Evolutionary conservation across 2,329 filamentous ascomycete species (phyloP).

Genomic region (Lithohypha guttulata): DNA sequence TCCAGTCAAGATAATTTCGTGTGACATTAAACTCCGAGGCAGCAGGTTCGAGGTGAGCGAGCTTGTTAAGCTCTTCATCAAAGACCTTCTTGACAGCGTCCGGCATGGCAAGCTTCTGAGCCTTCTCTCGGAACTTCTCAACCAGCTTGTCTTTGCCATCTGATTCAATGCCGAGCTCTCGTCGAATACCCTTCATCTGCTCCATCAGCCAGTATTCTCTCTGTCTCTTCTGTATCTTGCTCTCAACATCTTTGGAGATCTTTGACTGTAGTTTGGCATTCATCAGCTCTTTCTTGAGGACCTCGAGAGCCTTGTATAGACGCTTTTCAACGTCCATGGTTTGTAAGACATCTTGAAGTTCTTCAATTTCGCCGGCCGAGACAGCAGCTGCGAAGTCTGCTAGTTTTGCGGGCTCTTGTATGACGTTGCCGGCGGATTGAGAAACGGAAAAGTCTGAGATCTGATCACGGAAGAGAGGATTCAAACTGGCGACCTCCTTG

Average conservation of each 20-base stretch:
- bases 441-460: conserved; percentile 96
- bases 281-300: conserved; percentile 97
- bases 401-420: conserved; percentile 85
- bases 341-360: conserved; percentile 83
- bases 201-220: conserved; percentile 98
- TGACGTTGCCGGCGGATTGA: conserved; percentile 87
- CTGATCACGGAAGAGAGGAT: conserved; percentile 90
- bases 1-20: conserved; percentile 95
- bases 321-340: conserved; percentile 86
- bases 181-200: conserved; percentile 96
- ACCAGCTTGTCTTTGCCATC: conserved; percentile 98
- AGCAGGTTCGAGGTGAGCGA: conserved; percentile 86
- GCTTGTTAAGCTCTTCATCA: conserved; percentile 94
- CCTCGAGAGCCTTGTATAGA: conserved; percentile 78
- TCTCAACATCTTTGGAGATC: conserved; percentile 95
- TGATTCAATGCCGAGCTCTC: conserved; percentile 90
- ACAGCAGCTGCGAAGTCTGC: conserved; percentile 96
- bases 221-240: conserved; percentile 92
- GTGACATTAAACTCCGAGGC: conserved; percentile 99
- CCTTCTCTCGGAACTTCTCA: conserved; percentile 95
- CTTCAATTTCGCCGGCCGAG: conserved; percentile 81
- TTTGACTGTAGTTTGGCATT: conserved; percentile 95
- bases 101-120: conserved; percentile 86
- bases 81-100: conserved; percentile 95
- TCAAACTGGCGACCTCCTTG: conserved; percentile 90